Evolutionary conservation across 2,329 filamentous ascomycete species (phyloP), one percentile per base, ranked within the genome.

Genomic region (Fusarium luffae): DNA sequence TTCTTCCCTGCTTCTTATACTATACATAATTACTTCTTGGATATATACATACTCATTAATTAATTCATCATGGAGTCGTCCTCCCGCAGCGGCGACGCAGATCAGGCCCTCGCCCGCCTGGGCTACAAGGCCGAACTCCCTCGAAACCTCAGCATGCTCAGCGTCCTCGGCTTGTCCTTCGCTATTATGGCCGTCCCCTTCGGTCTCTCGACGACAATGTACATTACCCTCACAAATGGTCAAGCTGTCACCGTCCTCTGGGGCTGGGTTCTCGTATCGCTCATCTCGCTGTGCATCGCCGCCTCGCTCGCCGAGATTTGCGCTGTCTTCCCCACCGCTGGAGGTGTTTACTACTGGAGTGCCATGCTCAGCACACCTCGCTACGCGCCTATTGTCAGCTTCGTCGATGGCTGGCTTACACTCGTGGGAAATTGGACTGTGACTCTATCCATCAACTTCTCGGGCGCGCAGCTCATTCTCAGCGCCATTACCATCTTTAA

Each of bases 391-490:
- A 78, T 89, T 25, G 85, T 92, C 37, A 91, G 89, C 49, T 93
- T 90, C 83, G 85, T 90, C 63, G 92, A 90, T 4, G 91, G 91
- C 47, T 93, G 91, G 91, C 91, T 90, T 71, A 91, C 89, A 66
- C 87, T 90, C 55, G 89, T 90, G 34, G 90, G 90, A 47, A 93
- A 91, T 88, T 90, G 92, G 74, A 88, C 88, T 28, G 81, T 93
- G 48, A 89, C 89, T 2, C 88, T 91, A 37, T 91, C 89, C 1
- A 92, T 90, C 65, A 91, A 91, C n/a, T 85, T 93, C 44, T 84
- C 92, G 7, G 90, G 89, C 44, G 90, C 88, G 63, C 86, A 91
- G 76, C 85, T 93, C 52, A 87, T 93, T 57, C 78, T 92, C 14
- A 89, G 89, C 54, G 85, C 91, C 54, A 90, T 93, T 59, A 84